Evolutionary conservation across 306 rosid genomes (phyloP).

Genomic region (Boehmeria nivea): DNA sequence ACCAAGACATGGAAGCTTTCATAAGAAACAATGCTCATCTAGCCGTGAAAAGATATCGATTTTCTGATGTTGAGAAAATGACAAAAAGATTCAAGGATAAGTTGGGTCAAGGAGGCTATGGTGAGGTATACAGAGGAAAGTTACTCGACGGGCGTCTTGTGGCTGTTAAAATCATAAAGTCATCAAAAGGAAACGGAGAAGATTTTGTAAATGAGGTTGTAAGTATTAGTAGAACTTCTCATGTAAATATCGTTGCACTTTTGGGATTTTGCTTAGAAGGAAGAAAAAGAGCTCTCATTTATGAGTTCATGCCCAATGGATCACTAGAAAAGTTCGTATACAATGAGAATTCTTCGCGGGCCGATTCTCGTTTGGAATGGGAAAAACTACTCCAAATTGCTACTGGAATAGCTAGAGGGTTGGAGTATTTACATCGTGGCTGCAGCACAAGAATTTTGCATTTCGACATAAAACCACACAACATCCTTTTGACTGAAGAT

Average conservation of each 20-base stretch:
- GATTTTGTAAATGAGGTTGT: no score
- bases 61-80: constrained; percentile 32
- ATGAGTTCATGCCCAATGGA: constrained; percentile 44
- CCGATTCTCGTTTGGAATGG: constrained; percentile 25
- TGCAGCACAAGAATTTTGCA: constrained; percentile 42
- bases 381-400: constrained; percentile 25
- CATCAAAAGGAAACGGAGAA: no score
- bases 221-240: no score
- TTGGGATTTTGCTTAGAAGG: no score
- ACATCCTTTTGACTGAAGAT: constrained; percentile 35
- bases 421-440: constrained; percentile 38
- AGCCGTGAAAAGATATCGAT: constrained; percentile 26
- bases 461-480: constrained; percentile 41
- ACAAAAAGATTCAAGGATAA: constrained; percentile 33
- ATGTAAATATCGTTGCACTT: no score
- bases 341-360: background rate
- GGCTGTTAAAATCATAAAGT: constrained; percentile 47
- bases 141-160: constrained; percentile 2
- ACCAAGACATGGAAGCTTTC: constrained; percentile 30
- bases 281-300: constrained; percentile 16
- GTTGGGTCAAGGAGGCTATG: constrained; percentile 50
- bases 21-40: constrained; percentile 19
- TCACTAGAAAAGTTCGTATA: constrained; percentile 42
- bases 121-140: constrained; percentile 33
- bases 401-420: constrained; percentile 35